These are phyloP conservation scores for Sporothrix euskadiensis DNA, from an alignment of 2,329 filamentous ascomycete species.

Conservation along the genomic window DNA sequence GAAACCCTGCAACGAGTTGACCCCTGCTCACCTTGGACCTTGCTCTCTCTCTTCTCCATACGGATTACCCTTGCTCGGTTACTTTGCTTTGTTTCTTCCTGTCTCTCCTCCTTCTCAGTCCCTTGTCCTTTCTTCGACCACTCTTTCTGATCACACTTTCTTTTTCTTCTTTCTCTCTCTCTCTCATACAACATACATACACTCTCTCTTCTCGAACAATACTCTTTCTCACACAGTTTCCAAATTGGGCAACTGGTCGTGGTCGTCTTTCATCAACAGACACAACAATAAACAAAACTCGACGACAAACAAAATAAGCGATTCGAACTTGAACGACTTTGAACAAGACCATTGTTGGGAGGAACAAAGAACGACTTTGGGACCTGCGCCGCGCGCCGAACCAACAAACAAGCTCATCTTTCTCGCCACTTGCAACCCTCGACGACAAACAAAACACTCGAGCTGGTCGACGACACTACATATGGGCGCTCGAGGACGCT, in stretches of 20 bases:
- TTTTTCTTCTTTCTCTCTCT: neutral
- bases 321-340: neutral
- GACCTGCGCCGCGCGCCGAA: conserved; percentile 2
- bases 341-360: conserved; percentile 8
- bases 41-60: neutral
- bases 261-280: conserved; percentile 18
- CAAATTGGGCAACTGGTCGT: conserved; percentile 20
- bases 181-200: neutral
- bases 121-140: conserved; percentile 20
- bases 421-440: neutral
- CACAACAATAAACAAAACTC: neutral
- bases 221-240: conserved; percentile 16
- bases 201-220: conserved; percentile 13
- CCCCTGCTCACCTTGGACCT: conserved; percentile 11
- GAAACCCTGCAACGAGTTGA: neutral
- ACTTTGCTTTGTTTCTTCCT: conserved; percentile 11
- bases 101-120: neutral
- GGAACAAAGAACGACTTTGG: conserved; percentile 1
- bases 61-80: neutral
- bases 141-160: neutral
- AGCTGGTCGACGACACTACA: neutral
- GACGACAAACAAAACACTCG: neutral
- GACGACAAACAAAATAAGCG: neutral
- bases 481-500: neutral
- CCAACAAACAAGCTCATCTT: neutral